Conservation (phyloP, 768 basidiomycete species). For the Leccinum rimulosum region DNA sequence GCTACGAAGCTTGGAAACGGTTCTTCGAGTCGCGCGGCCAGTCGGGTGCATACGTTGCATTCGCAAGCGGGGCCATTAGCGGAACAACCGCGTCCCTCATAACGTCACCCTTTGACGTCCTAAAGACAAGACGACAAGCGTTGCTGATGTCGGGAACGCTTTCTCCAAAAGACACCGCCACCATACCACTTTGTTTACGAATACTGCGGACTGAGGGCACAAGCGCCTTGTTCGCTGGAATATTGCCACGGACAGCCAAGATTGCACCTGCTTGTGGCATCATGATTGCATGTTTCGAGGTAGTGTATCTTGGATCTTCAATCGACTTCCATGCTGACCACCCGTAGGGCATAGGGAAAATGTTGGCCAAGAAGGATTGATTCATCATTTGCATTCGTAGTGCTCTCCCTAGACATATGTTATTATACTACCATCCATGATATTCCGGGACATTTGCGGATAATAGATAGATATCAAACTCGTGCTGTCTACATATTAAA, state of each 20-base stretch:
- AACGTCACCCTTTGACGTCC: conserved; percentile 94
- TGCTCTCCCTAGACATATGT: conserved; percentile 23
- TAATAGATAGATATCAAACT: conserved; percentile 3
- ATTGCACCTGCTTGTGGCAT: conserved; percentile 98
- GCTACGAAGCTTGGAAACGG: conserved; percentile 83
- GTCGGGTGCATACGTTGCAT: conserved; percentile 68
- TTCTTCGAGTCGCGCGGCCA: conserved; percentile 50
- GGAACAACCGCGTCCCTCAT: conserved; percentile 84
- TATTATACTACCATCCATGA: conserved; percentile 19
- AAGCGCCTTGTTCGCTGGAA: conserved; percentile 77
- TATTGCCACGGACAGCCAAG: conserved; percentile 86
- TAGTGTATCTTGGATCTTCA: conserved; percentile 27
- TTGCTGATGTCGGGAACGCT: conserved; percentile 61
- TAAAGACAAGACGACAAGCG: conserved; percentile 93
- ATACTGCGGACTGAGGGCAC: conserved; percentile 79
- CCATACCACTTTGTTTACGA: conserved; percentile 61
- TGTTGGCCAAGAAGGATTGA: conserved; percentile 40
- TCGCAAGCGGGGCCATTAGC: conserved; percentile 86
- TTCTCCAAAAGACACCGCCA: conserved; percentile 40
- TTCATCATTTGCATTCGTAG: conserved; percentile 3
- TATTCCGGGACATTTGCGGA: conserved; percentile 14
- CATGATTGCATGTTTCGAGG: conserved; percentile 97
- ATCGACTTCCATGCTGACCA: conserved; percentile 14
- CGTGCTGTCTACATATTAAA: conserved; percentile 21
- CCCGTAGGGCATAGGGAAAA: conserved; percentile 55